phyloP scores from a whole-genome alignment of 306 rosid species.

The Corylus heterophylla region DNA sequence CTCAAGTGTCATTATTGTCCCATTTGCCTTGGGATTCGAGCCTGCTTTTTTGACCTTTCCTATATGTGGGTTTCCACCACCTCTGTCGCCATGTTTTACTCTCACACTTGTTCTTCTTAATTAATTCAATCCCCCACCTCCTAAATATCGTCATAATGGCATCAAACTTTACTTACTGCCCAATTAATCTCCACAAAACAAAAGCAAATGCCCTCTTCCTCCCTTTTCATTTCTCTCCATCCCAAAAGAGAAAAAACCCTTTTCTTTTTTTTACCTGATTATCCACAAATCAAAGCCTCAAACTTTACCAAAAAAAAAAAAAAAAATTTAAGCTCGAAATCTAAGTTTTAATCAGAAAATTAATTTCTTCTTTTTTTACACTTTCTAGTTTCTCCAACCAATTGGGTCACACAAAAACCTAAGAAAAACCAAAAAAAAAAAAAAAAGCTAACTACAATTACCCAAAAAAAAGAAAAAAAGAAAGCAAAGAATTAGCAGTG shows the following conservation, averaged over 20 bases:
- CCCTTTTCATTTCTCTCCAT: too few species aligned
- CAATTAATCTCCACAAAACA: constrained; percentile 20
- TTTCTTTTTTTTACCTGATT: too few species aligned
- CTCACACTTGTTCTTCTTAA: too few species aligned
- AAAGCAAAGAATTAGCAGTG: constrained; percentile 50
- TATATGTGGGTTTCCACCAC: neutral
- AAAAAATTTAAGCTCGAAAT: too few species aligned
- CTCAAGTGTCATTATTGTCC: neutral
- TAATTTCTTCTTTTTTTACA: neutral
- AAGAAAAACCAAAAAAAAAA: neutral
- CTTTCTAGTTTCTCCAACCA: neutral
- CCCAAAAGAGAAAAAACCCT: too few species aligned
- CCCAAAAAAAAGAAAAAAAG: neutral
- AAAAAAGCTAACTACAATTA: constrained; percentile 5
- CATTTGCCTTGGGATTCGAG: neutral
- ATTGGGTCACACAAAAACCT: neutral
- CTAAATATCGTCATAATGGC: neutral
- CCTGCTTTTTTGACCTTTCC: neutral
- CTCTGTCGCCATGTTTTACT: neutral
- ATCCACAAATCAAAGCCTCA: too few species aligned
- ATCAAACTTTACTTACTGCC: constrained; percentile 27
- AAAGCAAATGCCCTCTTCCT: too few species aligned
- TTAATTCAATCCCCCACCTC: too few species aligned
- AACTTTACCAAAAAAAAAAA: too few species aligned
- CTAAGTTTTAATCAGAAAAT: neutral